Conservation (phyloP, 352 stramenopile species). For the Phytophthora uliginosa region DNA sequence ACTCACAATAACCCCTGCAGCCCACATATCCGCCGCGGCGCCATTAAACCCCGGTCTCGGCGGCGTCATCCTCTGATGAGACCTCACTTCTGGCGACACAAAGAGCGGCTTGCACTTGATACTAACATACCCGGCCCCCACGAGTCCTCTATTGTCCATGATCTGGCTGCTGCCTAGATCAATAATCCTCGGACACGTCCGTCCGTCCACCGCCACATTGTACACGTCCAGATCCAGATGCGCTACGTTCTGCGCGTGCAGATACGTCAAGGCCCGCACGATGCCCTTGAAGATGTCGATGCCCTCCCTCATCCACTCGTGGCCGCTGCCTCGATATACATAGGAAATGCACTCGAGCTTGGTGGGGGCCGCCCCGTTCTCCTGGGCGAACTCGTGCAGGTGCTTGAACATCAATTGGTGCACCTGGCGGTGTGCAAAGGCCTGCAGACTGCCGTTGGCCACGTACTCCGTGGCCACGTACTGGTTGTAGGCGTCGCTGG, state of each 20-base stretch:
- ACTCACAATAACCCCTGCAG: constrained; percentile 84
- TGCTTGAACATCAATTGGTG: constrained; percentile 76
- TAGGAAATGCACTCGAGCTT: constrained; percentile 88
- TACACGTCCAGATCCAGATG: constrained; percentile 90
- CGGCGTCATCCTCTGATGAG: constrained; percentile 61
- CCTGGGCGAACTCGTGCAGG: constrained; percentile 73
- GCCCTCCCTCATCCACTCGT: constrained; percentile 85
- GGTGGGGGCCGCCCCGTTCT: constrained; percentile 63
- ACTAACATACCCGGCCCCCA: constrained; percentile 66
- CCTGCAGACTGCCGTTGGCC: constrained; percentile 80
- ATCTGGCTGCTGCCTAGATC: constrained; percentile 85
- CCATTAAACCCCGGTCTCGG: constrained; percentile 81
- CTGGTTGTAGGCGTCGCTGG: constrained; percentile 74
- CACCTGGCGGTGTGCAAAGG: constrained; percentile 79
- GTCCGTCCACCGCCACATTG: constrained; percentile 83
- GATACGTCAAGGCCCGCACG: constrained; percentile 76
- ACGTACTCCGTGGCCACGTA: constrained; percentile 90
- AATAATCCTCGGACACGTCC: constrained; percentile 70
- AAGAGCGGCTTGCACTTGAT: constrained; percentile 90
- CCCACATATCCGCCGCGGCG: constrained; percentile 81
- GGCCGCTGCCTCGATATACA: constrained; percentile 73
- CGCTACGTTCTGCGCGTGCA: constrained; percentile 82
- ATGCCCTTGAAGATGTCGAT: constrained; percentile 78
- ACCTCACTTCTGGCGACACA: constrained; percentile 77
- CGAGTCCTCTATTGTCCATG: constrained; percentile 72